phyloP scores from a whole-genome alignment of 768 basidiomycete genomes.

The Trametes cinnabarina region DNA sequence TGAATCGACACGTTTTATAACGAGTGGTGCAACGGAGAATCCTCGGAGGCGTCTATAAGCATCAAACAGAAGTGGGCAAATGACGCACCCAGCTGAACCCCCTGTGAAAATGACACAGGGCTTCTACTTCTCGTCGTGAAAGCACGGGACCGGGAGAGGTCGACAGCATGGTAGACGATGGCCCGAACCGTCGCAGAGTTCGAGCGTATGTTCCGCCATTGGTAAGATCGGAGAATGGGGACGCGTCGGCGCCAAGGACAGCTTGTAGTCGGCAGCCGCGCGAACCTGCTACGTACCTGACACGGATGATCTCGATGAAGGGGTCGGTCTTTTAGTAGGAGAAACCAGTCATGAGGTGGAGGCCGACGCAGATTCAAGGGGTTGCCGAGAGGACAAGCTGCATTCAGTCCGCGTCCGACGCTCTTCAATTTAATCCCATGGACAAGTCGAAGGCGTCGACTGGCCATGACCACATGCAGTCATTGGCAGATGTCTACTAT shows the following conservation, averaged over 20 bases:
- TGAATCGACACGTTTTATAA: background rate
- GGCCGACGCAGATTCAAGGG: too few relatives aligned
- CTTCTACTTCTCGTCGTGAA: background rate
- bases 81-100: background rate
- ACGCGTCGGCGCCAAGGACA: background rate
- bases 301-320: background rate
- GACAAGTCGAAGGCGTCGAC: too few relatives aligned
- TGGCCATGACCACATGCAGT: too few relatives aligned
- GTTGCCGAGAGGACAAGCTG: too few relatives aligned
- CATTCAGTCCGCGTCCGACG: too few relatives aligned
- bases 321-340: background rate
- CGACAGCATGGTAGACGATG: too few relatives aligned
- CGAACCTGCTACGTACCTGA: background rate
- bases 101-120: background rate
- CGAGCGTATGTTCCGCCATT: background rate
- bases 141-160: background rate
- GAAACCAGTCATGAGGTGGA: constrained; percentile 2
- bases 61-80: background rate
- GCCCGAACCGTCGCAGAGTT: background rate
- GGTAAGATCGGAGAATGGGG: constrained; percentile 1
- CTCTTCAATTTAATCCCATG: too few relatives aligned
- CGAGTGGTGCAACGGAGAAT: constrained; percentile 6
- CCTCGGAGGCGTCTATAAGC: constrained; percentile 9
- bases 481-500: too few relatives aligned
- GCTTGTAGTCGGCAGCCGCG: constrained; percentile 1